Evolutionary conservation across 2,329 filamentous ascomycete species (phyloP), one percentile per base, ranked within the genome.

Genomic region (Aureobasidium sp.): DNA sequence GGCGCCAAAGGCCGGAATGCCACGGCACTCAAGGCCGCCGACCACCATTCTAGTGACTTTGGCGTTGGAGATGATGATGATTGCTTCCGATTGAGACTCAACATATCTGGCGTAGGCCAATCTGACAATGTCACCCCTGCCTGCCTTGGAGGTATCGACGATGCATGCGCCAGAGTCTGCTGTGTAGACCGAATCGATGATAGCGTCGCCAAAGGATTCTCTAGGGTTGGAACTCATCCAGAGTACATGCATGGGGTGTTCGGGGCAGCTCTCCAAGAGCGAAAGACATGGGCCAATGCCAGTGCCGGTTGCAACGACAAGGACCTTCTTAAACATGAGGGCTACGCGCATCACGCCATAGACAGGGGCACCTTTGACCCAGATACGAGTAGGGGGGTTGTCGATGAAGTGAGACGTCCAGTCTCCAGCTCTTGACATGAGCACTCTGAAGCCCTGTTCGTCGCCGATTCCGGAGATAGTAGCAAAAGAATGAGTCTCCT

Each of bases 401-500:
- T 79, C 75, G 73, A 91, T 90, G 62, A 83, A 81, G 36, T 79
- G 76, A 27, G 77, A 76, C 0, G 88, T 91, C 88, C 88, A 91
- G 74, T 91, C 87, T 25, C 88, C 88, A 3, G 87, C 87, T 66
- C 86, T 87, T 60, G 87, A 89, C 31, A 91, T 80, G 34, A 91
- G 76, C 34, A 88, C 77, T 0, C 86, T 89, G 74, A 87, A 90
- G 15, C 83, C 85, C 59, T 76, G 76, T 14, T 62, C 45, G 41
- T 78, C 68, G 60, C 76, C 70, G 2, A 82, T 79, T 63, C 84
- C 80, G 1, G 87, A 85, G 64, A 91, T 88, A 1, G 86, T 87
- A 47, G 88, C 89, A 70, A 92, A 92, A 0, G 85, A 83, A 74
- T 92, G 89, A 80, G 87, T 90, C 73, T 92, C 88, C 9, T 80